These are phyloP conservation scores for Bipolaris oryzae DNA, from an alignment of 2,329 filamentous ascomycete species.

Conservation along the genomic window DNA sequence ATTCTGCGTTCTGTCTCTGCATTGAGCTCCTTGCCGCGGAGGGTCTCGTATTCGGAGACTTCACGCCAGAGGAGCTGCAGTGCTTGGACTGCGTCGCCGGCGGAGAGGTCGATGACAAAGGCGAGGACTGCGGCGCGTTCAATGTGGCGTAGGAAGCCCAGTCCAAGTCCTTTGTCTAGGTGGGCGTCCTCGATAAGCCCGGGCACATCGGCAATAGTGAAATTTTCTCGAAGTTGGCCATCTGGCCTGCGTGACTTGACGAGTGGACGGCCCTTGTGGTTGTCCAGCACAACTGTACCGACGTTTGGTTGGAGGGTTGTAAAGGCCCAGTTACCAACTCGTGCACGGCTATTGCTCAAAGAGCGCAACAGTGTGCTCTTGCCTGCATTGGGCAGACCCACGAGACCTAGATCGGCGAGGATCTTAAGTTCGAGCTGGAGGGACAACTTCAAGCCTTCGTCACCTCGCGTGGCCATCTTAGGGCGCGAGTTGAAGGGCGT, in stretches of 20 bases:
- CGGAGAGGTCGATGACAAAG: slow-evolving; percentile 86
- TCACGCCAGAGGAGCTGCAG: slow-evolving; percentile 88
- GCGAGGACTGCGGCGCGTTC: slow-evolving; percentile 91
- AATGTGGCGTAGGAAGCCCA: slow-evolving; percentile 91
- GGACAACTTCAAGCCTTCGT: slow-evolving; percentile 76
- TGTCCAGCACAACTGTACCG: slow-evolving; percentile 91
- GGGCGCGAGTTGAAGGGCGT: slow-evolving; percentile 76
- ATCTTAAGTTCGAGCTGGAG: slow-evolving; percentile 92
- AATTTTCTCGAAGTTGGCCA: slow-evolving; percentile 70
- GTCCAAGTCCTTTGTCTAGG: slow-evolving; percentile 85
- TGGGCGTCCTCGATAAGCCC: slow-evolving; percentile 92
- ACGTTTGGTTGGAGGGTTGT: slow-evolving; percentile 95
- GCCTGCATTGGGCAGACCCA: slow-evolving; percentile 93
- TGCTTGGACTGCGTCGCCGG: slow-evolving; percentile 77
- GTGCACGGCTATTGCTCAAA: slow-evolving; percentile 84
- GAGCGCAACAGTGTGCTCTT: slow-evolving; percentile 92
- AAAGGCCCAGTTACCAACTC: slow-evolving; percentile 94
- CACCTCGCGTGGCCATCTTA: slow-evolving; percentile 87
- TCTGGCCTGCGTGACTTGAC: slow-evolving; percentile 55
- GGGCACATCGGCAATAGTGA: slow-evolving; percentile 95
- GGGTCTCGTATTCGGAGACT: slow-evolving; percentile 83
- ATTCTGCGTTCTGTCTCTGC: slow-evolving; percentile 68
- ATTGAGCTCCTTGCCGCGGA: slow-evolving; percentile 74
- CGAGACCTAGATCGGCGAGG: slow-evolving; percentile 90
- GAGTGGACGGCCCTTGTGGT: slow-evolving; percentile 75